Evolutionary conservation across 108 stramenopile genomes (phyloP), one percentile per base, ranked within the genome.

Genomic region (Thalassiosira profunda): DNA sequence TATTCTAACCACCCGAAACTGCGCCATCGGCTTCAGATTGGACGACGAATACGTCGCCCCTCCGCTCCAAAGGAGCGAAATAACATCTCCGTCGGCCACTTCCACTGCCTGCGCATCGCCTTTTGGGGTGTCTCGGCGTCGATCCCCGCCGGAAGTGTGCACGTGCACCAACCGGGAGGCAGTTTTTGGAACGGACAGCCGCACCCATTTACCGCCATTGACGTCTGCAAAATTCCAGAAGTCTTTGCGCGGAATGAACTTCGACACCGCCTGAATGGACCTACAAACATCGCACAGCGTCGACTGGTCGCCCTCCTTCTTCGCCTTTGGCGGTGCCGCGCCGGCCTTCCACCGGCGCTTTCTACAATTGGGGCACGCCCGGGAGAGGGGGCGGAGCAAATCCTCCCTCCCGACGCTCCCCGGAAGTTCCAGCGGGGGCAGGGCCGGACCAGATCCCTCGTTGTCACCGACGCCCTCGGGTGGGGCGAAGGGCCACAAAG

Each of bases 221-320:
- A n/a, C n/a, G 49, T 54, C 30, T 8, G 40, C 2, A 54, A 66
- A 66, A 28, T 17, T 40, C 52, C 30, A 66, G 38, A 66, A 66
- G 14, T 66, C 49, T 28, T 11, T 54, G 4, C 65, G 65, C 10
- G 65, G 38, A 24, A 66, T 54, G 52, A 66, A 66, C 31, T 66
- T 66, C 20, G 65, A 38, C 65, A 66, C 1, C 10, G 65, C 53
- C 55, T 43, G 49, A 24, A 66, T 66, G 36, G 65, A 66, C 23
- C 4, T 26, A 54, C 65, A 66, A 10, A 52, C 11, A 0, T 17
- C 21, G 35, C 65, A 66, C 34, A 49, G 26, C 7, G n/a, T n/a
- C n/a, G n/a, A n/a, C n/a, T n/a, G n/a, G n/a, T n/a, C n/a, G n/a
- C n/a, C n/a, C n/a, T n/a, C n/a, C n/a, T n/a, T n/a, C n/a, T n/a